These are phyloP conservation scores for Hanseniaspora clermontiae DNA, from an alignment of 805 yeast genomes.

Conservation along the genomic window DNA sequence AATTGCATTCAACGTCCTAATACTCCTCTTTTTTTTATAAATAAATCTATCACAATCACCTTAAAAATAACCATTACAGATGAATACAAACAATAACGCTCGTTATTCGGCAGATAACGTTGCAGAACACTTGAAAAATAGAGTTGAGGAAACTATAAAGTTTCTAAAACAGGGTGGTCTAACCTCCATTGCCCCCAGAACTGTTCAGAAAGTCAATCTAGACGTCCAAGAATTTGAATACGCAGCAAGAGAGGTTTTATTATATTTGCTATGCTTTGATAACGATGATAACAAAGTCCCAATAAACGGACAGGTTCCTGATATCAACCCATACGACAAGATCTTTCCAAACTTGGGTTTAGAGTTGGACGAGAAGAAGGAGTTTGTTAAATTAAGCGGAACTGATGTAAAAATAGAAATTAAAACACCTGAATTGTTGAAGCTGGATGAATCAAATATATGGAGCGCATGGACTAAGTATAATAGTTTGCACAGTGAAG, in stretches of 20 bases:
- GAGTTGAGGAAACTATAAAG: background rate
- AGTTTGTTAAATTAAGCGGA: background rate
- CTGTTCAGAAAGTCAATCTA: background rate
- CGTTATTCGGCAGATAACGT: background rate
- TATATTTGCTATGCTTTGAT: background rate
- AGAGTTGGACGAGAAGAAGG: background rate
- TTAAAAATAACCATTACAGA: background rate
- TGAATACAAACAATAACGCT: background rate
- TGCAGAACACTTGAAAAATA: background rate
- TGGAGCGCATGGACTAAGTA: background rate
- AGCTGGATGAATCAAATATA: too few species aligned
- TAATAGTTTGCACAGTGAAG: too few species aligned
- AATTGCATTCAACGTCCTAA: too few species aligned
- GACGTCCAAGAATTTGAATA: background rate
- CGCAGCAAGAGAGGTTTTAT: background rate
- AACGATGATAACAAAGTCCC: background rate
- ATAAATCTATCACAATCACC: background rate
- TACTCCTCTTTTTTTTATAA: too few species aligned
- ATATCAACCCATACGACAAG: background rate
- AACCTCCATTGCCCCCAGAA: background rate
- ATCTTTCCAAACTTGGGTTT: background rate
- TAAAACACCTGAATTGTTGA: background rate
- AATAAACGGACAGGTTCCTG: background rate
- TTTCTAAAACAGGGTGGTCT: background rate
- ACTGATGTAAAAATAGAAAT: background rate